Base-by-base conservation (phyloP, 495 filamentous ascomycete species). In the Penicillium chermesinum region DNA sequence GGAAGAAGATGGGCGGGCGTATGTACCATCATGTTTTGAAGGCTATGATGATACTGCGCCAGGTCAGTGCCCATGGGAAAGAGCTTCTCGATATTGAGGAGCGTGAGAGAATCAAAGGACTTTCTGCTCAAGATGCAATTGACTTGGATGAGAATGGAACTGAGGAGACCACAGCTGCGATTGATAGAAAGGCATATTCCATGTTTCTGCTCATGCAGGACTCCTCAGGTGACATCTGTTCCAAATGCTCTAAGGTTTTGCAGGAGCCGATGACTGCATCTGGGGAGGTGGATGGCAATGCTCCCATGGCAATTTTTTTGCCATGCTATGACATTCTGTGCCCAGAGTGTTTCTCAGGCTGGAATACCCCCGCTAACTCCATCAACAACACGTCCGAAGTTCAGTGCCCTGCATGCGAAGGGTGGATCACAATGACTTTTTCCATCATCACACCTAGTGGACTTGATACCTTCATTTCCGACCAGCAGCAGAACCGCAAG, bases 11-110 rank as follows among this genome's bases (percentile, higher is more conserved):
- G 37, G 86, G 87, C 39, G 90, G 89, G 16, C 87, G 81, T 38
- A 81, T 84, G 44, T 96, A 93, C 62, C 88, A 90, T 19, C 87
- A 94, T 50, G 88, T 97, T 43, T 67, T 98, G 33, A 88, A 87
- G 49, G 85, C 88, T 7, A 96, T 98, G 67, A 80, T 91, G 58
- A 88, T 90, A 34, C 78, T 98, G 7, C 88, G 93, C 4, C 79
- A 90, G 38, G 83, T 96, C 22, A 96, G 88, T 57, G 93, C 91
- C 3, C 89, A 95, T 65, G 93, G 93, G 6, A 84, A 82, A 57
- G 93, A 96, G 47, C 77, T 97, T 20, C 77, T 98, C 2, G 84
- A 81, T 38, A 81, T 88, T 14, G 82, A 90, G 39, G 91, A 96
- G 57, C 75, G 93, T 14, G 81, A 85, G 33, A 70, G 83, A 12